These are phyloP conservation scores for Albifimbria verrucaria DNA, from an alignment of 2,329 filamentous ascomycete species.

Conservation along the genomic window DNA sequence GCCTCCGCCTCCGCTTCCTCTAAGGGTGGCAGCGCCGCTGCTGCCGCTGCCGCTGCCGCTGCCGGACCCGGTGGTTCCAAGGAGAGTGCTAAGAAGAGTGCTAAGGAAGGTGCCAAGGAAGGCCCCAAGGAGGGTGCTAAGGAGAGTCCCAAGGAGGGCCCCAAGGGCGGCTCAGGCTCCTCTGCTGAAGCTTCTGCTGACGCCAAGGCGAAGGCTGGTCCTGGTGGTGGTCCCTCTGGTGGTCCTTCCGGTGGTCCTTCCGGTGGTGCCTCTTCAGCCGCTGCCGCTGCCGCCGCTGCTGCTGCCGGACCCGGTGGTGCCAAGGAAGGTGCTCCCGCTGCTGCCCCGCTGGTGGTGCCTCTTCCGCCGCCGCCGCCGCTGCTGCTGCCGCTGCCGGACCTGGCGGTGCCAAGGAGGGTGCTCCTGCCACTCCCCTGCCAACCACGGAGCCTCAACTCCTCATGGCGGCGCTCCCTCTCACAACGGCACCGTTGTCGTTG, in stretches of 20 bases:
- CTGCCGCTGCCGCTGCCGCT: neutral
- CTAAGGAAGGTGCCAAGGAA: too few relatives aligned
- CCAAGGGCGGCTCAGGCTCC: too few relatives aligned
- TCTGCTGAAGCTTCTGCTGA: too few relatives aligned
- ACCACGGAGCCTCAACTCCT: neutral
- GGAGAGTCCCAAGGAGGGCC: too few relatives aligned
- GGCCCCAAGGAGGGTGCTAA: too few relatives aligned
- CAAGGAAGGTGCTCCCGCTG: too few relatives aligned
- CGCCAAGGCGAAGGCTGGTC: neutral
- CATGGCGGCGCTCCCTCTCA: neutral
- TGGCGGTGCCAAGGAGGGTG: too few relatives aligned
- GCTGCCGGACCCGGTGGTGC: neutral
- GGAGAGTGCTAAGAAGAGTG: too few relatives aligned
- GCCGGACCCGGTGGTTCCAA: neutral
- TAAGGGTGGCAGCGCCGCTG: neutral
- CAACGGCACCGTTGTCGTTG: constrained; percentile 15
- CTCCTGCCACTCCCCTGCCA: neutral
- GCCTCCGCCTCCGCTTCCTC: neutral
- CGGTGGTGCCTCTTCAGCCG: neutral
- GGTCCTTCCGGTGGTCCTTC: neutral
- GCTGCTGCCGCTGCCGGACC: neutral
- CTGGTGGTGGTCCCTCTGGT: neutral
- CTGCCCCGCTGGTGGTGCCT: neutral
- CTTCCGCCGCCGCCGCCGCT: neutral
- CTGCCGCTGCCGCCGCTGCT: neutral